Evolutionary conservation across 306 rosid genomes (phyloP).

Genomic region (Cucumis hystrix): DNA sequence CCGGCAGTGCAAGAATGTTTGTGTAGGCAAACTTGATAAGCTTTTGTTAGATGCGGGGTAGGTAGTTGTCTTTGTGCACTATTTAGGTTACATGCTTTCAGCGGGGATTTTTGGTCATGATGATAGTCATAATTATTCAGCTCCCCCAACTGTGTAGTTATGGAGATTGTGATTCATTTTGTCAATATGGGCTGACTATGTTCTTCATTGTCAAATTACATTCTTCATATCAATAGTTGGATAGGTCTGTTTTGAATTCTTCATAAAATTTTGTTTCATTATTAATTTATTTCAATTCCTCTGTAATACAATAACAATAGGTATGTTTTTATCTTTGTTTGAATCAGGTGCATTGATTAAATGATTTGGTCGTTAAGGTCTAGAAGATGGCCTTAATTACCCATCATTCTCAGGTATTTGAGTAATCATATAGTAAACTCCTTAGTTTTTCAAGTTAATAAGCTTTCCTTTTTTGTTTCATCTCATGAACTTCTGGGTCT

Average conservation of each 20-base stretch:
- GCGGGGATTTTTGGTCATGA: background rate
- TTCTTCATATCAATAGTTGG: background rate
- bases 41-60: background rate
- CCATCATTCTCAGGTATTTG: slow-evolving; percentile 70
- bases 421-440: background rate
- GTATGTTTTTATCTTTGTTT: background rate
- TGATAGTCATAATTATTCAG: background rate
- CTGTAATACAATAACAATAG: background rate
- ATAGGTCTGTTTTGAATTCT: background rate
- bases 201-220: background rate
- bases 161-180: background rate
- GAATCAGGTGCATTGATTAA: slow-evolving; percentile 28
- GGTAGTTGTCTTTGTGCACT: background rate
- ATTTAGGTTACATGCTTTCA: background rate
- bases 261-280: too few relatives aligned
- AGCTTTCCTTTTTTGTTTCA: background rate
- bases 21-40: background rate
- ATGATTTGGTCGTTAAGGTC: slow-evolving; percentile 35
- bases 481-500: background rate
- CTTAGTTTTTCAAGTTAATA: background rate
- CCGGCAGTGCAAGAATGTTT: background rate
- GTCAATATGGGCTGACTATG: background rate
- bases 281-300: background rate
- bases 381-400: slow-evolving; percentile 58
- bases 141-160: background rate